phyloP scores from a whole-genome alignment of 1,284 basidiomycete genomes.

The Pyrrhoderma lamaoense region DNA sequence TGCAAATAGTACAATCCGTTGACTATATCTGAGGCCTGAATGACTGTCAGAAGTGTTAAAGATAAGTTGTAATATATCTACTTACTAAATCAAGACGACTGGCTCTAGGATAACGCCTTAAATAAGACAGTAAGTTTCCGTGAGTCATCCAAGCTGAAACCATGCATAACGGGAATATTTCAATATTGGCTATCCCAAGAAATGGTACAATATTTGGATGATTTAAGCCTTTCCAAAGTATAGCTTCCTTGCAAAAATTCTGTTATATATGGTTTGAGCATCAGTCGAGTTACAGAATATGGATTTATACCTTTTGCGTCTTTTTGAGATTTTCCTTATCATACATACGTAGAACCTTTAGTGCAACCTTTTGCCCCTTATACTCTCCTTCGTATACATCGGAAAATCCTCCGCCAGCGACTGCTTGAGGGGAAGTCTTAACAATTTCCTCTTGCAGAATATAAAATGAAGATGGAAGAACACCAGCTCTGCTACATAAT shows the following conservation, averaged over 20 bases:
- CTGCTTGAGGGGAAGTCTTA: background rate
- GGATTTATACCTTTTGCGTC: background rate
- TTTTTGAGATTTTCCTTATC: background rate
- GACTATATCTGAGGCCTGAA: background rate
- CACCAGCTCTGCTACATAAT: background rate
- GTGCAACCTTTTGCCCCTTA: constrained; percentile 4
- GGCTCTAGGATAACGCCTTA: background rate
- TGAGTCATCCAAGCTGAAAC: constrained; percentile 11
- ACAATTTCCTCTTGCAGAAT: background rate
- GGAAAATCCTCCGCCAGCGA: constrained; percentile 14
- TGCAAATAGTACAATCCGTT: background rate
- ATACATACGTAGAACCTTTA: constrained; percentile 14
- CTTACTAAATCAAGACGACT: constrained; percentile 4
- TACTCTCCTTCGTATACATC: constrained; percentile 11
- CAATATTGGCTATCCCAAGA: background rate
- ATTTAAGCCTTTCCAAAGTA: constrained; percentile 7
- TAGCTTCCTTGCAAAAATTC: constrained; percentile 12
- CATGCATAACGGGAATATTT: constrained; percentile 3
- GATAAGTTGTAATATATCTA: background rate
- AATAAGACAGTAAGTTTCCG: constrained; percentile 5
- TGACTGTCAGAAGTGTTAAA: background rate
- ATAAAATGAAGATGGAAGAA: background rate
- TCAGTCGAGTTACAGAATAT: background rate
- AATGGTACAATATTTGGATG: constrained; percentile 14
- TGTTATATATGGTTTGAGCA: background rate